Conservation (phyloP, 192 early-diverging fungal species). For the Cetraspora pellucida region DNA sequence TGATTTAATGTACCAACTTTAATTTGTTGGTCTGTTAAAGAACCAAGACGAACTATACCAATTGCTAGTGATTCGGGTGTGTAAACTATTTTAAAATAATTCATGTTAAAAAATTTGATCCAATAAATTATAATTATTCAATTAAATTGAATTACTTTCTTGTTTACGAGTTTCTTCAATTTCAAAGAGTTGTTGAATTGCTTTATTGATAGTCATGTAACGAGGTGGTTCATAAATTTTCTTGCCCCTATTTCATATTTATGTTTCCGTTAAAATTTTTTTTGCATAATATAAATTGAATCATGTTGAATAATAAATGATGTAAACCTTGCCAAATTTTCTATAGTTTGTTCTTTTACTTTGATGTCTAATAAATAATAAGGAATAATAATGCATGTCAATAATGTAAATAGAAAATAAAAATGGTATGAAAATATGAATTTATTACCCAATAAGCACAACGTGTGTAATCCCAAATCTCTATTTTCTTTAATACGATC, state of each 20-base stretch:
- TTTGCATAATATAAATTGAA: constrained; percentile 10
- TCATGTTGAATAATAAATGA: constrained; percentile 1
- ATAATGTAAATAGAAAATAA: neutral
- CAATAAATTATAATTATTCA: neutral
- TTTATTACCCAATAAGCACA: constrained; percentile 76
- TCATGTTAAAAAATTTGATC: neutral
- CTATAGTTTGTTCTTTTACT: constrained; percentile 95
- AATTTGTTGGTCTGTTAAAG: constrained; percentile 75
- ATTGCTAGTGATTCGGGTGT: constrained; percentile 81
- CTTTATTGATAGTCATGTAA: constrained; percentile 95
- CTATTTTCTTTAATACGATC: constrained; percentile 89
- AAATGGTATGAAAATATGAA: constrained; percentile 14
- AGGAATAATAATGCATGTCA: neutral
- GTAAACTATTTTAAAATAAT: constrained; percentile 56
- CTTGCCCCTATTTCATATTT: constrained; percentile 60
- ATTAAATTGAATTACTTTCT: constrained; percentile 43
- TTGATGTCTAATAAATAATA: constrained; percentile 78
- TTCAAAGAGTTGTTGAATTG: constrained; percentile 91
- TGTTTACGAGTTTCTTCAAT: constrained; percentile 80
- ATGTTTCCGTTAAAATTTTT: neutral
- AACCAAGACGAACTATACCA: constrained; percentile 89
- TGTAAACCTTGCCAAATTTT: constrained; percentile 84
- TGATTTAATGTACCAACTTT: constrained; percentile 85
- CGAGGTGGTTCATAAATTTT: constrained; percentile 97
- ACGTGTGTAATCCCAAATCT: constrained; percentile 84